Evolutionary conservation across 345 rosid species (phyloP), one percentile per base, ranked within the genome.

Genomic region (Microcos paniculata): DNA sequence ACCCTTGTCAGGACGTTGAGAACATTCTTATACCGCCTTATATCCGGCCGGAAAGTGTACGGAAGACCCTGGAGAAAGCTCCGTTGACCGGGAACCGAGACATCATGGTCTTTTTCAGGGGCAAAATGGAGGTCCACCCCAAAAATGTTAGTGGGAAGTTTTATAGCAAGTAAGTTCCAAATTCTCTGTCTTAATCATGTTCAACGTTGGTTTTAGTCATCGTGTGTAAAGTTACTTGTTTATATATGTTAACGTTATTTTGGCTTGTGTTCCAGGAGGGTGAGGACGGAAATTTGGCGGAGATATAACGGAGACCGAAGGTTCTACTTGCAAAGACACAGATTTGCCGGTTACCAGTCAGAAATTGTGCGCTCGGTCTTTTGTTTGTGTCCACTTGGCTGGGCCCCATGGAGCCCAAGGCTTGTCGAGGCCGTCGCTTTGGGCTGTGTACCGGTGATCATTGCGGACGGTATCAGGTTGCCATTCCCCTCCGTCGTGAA

Each of bases 371-470:
- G 97, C 45, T 96, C 99, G 0, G 89, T 88, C 21, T 96, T 96
- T 71, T 96, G 99, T 75, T 81, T 96, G 8, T 93, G 98, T 68
- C 99, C 99, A 0, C 84, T 90, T 0, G 99, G 99, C 65, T 96
- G 99, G 99, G 99, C 99, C 73, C 99, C 99, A 0, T 96, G 99
- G 99, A 96, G 98, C 75, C 99, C 99, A 0, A 76, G 99, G 71
- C 85, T 96, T 13, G 98, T 93, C 14, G 99, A 96, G 75, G 89
- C 99, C 0, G 95, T 89, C 4, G 94, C 84, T 0, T 85, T 96
- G 61, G 99, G 99, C 0, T 96, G 99, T 69, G 91, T 96, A 26
- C 99, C 99, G 11, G 98, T 96, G 13, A 85, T 93, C 4, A 89
- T 93, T 9, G 98, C 99, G 0, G 97, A 96, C 33, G 99, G 92